Evolutionary conservation across 1,284 basidiomycete genomes (phyloP).

Genomic region (Coniferiporia weirii): DNA sequence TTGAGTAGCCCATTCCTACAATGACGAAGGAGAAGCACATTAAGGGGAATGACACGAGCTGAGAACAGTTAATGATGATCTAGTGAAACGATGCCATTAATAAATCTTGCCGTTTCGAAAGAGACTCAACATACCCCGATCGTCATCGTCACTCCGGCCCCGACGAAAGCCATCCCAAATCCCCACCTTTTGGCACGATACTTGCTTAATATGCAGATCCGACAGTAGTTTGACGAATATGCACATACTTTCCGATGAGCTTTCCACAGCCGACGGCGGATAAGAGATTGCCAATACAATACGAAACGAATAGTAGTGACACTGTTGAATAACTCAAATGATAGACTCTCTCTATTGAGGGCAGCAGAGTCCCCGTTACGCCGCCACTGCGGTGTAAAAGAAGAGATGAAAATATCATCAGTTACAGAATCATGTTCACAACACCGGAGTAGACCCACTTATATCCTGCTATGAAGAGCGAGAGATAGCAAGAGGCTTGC

Average conservation of each 20-base stretch:
- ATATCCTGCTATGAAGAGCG: constrained; percentile 27
- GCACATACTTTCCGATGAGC: constrained; percentile 23
- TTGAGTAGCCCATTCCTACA: constrained; percentile 28
- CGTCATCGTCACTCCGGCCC: constrained; percentile 26
- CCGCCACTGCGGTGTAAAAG: too few relatives aligned
- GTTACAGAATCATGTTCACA: background rate
- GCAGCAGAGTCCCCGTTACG: too few relatives aligned
- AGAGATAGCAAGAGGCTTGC: constrained; percentile 8
- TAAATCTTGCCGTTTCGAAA: background rate
- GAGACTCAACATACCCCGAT: constrained; percentile 24
- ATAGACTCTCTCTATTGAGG: background rate
- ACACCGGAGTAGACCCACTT: constrained; percentile 22
- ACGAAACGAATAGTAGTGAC: too few relatives aligned
- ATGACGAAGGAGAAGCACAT: constrained; percentile 32
- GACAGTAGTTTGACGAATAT: background rate
- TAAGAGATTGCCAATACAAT: too few relatives aligned
- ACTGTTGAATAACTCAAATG: too few relatives aligned
- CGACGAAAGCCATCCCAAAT: constrained; percentile 27
- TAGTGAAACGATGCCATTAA: constrained; percentile 6
- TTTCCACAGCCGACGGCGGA: constrained; percentile 22
- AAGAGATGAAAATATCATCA: background rate
- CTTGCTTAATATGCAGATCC: background rate
- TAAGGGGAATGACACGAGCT: constrained; percentile 26
- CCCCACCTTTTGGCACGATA: constrained; percentile 12
- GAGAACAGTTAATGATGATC: constrained; percentile 31